Base-by-base conservation (phyloP, 768 basidiomycete species). In the Mrakia blollopis region DNA sequence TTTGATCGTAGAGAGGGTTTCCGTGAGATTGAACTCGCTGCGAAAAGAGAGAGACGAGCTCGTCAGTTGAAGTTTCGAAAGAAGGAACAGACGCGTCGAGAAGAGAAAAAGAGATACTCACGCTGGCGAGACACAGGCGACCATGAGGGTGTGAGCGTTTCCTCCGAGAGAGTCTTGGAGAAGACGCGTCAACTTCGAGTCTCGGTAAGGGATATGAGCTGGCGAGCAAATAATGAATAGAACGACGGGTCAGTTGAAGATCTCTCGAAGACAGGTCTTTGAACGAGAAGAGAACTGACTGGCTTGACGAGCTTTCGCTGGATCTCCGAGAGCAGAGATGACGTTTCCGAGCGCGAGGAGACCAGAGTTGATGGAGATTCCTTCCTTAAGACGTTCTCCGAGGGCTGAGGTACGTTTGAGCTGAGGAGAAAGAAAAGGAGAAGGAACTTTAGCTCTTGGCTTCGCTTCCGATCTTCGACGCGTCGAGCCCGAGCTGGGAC, bases 361-460 rank as follows among this genome's bases (percentile, higher is more conserved):
- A 78, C 97, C 97, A 78, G 92, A 92, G 86, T 99, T 99, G 86
- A 98, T 98, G 39, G 93, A 94, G 73, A 97, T 97, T n/a, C 96
- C 96, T 85, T 98, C 97, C 83, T 94, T 98, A 84, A 96, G 93
- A 75, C 96, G 91, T 79, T 98, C 96, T 7, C 97, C 97, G 13
- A 90, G 91, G 7, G 96, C 97, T 0, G 94, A 92, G 13, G 97
- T 99, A 61, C 97, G 90, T 84, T 99, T 99, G 67, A 99, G 87
- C 92, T 94, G 80, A 60, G 44, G 47, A 50, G 14, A 18, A 21
- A 10, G 35, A 54, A 65, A 50, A 44, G 80, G 79, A 75, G 37
- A 77, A 47, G 8, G 30, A 78, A 74, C 73, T 21, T 18, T 7
- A 47, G 44, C 9, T 47, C 44, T 10, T 4, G 77, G n/a, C n/a